phyloP scores from a whole-genome alignment of 192 early-diverging fungal species.

The Backusella tarrabulga region DNA sequence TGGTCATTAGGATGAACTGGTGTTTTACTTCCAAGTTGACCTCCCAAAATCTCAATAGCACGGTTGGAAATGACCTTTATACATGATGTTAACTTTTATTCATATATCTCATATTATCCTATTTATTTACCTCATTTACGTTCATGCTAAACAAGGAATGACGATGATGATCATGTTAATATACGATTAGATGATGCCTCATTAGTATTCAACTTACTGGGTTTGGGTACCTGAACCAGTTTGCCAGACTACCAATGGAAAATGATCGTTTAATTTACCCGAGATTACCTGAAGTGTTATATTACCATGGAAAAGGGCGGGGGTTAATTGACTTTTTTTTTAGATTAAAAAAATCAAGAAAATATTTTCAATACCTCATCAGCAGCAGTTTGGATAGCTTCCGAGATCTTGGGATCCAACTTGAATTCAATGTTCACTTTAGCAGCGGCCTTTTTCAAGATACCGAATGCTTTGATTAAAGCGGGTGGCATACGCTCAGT shows the following conservation, averaged over 20 bases:
- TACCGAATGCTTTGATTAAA: constrained; percentile 90
- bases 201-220: constrained; percentile 17
- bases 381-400: constrained; percentile 92
- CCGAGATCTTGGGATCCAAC: constrained; percentile 71
- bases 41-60: constrained; percentile 91
- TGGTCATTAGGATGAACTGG: constrained; percentile 99
- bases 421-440: constrained; percentile 88
- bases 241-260: constrained; percentile 96
- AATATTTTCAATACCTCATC: constrained; percentile 55
- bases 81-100: neutral
- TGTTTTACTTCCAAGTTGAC: constrained; percentile 84
- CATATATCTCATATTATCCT: neutral
- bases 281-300: constrained; percentile 66
- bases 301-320: neutral
- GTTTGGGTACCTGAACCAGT: constrained; percentile 95
- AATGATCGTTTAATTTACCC: constrained; percentile 89
- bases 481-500: constrained; percentile 92
- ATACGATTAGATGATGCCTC: neutral
- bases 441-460: constrained; percentile 92
- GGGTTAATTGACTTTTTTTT: neutral
- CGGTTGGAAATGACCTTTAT: constrained; percentile 91
- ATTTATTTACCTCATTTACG: constrained; percentile 66
- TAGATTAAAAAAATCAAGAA: neutral
- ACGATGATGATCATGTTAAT: neutral
- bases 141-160: constrained; percentile 75